A percentile compares a stretch with the other conserved stretches of the same genome.
These are phyloP conservation scores for Kernera saxatilis DNA, from an alignment of 345 rosid species.

Conservation along the genomic window DNA sequence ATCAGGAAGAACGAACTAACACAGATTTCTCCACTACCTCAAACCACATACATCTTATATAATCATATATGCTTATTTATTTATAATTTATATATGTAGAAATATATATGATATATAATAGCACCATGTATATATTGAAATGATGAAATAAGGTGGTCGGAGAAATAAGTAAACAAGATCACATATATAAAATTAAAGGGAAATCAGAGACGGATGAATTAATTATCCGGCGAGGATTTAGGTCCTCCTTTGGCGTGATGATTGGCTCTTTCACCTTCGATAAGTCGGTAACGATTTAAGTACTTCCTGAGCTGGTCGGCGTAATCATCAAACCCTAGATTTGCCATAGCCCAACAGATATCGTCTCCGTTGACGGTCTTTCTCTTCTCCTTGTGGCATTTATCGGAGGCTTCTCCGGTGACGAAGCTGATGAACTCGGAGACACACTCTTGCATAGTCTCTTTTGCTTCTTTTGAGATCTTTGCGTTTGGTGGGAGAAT, in stretches of 20 bases:
- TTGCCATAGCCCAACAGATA: slow-evolving; percentile 63
- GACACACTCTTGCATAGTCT: slow-evolving; percentile 75
- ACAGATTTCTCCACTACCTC: slow-evolving; percentile 3
- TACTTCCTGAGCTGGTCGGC: slow-evolving; percentile 50
- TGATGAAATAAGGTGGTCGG: not conserved
- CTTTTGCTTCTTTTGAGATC: slow-evolving; percentile 71
- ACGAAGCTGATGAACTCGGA: slow-evolving; percentile 78
- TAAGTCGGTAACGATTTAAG: slow-evolving; percentile 42
- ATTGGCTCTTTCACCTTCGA: slow-evolving; percentile 52
- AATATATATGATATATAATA: not conserved
- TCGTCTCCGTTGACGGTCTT: slow-evolving; percentile 69
- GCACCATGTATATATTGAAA: not conserved
- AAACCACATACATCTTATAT: slow-evolving; percentile 14
- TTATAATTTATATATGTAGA: not conserved
- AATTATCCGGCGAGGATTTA: slow-evolving; percentile 14
- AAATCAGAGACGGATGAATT: not conserved
- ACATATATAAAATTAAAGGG: not conserved
- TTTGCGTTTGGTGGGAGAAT: slow-evolving; percentile 61
- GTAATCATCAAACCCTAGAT: slow-evolving; percentile 67
- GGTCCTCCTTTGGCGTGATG: slow-evolving; percentile 31
- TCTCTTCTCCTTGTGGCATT: slow-evolving; percentile 70
- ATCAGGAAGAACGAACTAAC: not conserved
- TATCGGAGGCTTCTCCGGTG: slow-evolving; percentile 66
- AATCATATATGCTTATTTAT: not conserved
- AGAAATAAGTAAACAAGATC: not conserved